Evolutionary conservation across 495 filamentous ascomycete species (phyloP).

Genomic region (Xylaria castorea): DNA sequence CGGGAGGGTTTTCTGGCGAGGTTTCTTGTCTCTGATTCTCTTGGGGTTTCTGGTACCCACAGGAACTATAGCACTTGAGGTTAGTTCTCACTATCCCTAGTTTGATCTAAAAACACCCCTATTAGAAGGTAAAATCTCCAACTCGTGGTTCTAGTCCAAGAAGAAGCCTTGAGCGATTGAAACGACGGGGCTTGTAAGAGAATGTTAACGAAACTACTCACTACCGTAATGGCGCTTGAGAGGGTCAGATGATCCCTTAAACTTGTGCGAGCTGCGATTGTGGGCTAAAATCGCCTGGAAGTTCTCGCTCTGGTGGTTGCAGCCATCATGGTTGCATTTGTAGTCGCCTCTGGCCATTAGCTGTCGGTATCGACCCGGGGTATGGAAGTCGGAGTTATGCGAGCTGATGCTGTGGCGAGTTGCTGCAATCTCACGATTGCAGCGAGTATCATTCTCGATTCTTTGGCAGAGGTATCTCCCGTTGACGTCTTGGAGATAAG

Average conservation of each 20-base stretch:
- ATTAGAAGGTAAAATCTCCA: not conserved
- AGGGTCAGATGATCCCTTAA: not conserved
- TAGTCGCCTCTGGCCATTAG: not conserved
- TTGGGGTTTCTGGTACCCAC: not conserved
- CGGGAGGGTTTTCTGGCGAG: not conserved
- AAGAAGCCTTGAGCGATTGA: no score
- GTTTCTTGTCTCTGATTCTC: not conserved
- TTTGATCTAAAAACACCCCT: not conserved
- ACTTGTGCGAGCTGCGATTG: not conserved
- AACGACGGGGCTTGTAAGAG: not conserved
- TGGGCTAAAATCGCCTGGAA: not conserved
- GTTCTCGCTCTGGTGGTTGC: not conserved
- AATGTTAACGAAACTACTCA: no score
- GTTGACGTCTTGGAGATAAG: not conserved
- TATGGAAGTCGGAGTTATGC: slow-evolving; percentile 5
- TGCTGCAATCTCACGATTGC: slow-evolving; percentile 1
- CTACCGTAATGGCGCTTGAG: not conserved
- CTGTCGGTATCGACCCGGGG: not conserved
- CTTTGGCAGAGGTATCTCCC: slow-evolving; percentile 8
- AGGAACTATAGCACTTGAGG: not conserved
- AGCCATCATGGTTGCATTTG: not conserved
- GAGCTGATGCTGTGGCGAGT: not conserved
- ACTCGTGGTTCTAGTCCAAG: not conserved
- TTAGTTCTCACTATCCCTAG: not conserved
- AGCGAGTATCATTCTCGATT: not conserved